Percentiles rank a stretch among this genome's conserved stretches.
Evolutionary conservation across 164 flowering plant genomes (phyloP).

Genomic region (Liquidambar formosana): DNA sequence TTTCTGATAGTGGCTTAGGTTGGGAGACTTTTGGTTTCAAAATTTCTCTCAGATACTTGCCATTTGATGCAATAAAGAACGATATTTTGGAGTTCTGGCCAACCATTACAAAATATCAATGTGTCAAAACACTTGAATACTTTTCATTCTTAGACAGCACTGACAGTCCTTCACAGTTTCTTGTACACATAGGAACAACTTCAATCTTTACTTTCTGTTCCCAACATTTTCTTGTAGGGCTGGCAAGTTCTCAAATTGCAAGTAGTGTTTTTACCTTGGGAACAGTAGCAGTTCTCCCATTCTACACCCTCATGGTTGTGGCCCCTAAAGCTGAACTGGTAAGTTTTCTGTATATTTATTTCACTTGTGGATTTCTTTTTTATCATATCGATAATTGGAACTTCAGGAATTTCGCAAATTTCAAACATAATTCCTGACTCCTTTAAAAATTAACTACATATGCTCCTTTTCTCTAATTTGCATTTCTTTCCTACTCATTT

Average conservation of each 20-base stretch:
- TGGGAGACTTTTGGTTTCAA: too few relatives aligned
- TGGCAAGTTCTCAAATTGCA: conserved; percentile 68
- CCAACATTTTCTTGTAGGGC: conserved; percentile 50
- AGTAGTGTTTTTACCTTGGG: conserved; percentile 73
- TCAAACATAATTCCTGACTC: too few relatives aligned
- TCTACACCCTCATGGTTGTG: conserved; percentile 87
- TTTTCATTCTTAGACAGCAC: not conserved
- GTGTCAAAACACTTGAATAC: not conserved
- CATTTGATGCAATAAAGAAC: not conserved
- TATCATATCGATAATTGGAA: not conserved
- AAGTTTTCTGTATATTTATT: conserved; percentile 3
- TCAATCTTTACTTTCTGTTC: not conserved
- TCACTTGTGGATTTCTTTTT: not conserved
- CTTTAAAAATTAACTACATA: too few relatives aligned
- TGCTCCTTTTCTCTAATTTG: too few relatives aligned
- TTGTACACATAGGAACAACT: not conserved
- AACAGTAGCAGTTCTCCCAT: conserved; percentile 93
- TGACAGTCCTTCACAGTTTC: not conserved
- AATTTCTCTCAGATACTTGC: too few relatives aligned
- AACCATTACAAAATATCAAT: not conserved
- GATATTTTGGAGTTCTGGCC: not conserved
- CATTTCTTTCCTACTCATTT: too few relatives aligned
- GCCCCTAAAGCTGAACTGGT: conserved; percentile 87
- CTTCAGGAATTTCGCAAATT: too few relatives aligned
- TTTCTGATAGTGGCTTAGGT: too few relatives aligned